Base-by-base conservation (phyloP, 371 early-diverging fungal genomes). In the Coemansia sp. region DNA sequence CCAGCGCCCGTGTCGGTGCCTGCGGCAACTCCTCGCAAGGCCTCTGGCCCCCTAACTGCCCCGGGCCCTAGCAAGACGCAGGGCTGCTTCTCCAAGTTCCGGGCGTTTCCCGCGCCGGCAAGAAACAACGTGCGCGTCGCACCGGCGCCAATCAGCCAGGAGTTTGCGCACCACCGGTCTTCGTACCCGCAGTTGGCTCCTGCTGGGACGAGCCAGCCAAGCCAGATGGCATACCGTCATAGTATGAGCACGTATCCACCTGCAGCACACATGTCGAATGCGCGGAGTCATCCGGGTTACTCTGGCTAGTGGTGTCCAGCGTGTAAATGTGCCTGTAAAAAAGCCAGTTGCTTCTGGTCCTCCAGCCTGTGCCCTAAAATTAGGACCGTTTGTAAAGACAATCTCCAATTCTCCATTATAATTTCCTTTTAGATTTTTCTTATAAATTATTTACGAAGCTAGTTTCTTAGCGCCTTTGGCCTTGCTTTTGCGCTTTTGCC, bases 401-500 rank as follows among this genome's bases (percentile, higher is more conserved):
- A 24, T 24, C 12, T 12, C 16, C 14, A 46, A 18, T 46, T 62
- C 16, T 62, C 24, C 24, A 24, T 24, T 24, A 24, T 43, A 36
- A 36, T 49, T 51, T 39, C 52, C 52, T 32, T 47, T 40, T 61
- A 11, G 33, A 33, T 58, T 59, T 8, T 34, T 29, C 24, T 33
- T 49, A 43, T 49, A 12, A 31, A 31, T 49, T 31, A 51, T 51
- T 31, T 33, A 51, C 33, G n/a, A 34, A 1, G 24, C n/a, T 51
- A 24, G 24, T 24, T 51, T 33, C 51, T 51, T 51, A 7, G 33
- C 14, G n/a, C 4, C n/a, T 58, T 54, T 54, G 29, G 31, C 44
- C 12, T 66, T 69, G 49, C 69, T 62, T 50, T 80, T 81, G 78
- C 90, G 83, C 67, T 88, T 91, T 69, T 87, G 86, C 32, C 96